A percentile compares a stretch with the other conserved stretches of the same genome.
Conservation (phyloP, 257 asterid genomes). For the Paraleonurus japonicus region DNA sequence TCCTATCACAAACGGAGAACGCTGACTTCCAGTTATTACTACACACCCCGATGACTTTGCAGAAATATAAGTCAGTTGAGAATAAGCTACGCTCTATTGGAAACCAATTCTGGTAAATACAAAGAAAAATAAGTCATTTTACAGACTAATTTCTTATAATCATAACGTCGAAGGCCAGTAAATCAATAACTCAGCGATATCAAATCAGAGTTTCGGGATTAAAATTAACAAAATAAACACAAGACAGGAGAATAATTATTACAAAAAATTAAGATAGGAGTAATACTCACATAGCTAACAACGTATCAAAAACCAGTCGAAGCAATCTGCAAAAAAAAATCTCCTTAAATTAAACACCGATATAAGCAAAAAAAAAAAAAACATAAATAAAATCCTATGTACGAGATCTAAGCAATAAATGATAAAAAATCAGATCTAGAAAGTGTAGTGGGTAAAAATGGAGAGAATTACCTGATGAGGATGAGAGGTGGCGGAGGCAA, state of each 20-base stretch:
- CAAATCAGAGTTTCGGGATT: neutral
- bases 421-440: conserved; percentile 18
- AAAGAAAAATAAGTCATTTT: neutral
- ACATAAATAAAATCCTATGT: neutral
- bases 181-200: neutral
- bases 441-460: conserved; percentile 1
- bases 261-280: neutral
- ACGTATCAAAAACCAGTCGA: conserved; percentile 16
- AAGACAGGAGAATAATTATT: neutral
- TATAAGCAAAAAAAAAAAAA: neutral
- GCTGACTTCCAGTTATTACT: neutral
- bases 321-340: conserved; percentile 37
- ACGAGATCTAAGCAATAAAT: conserved; percentile 11
- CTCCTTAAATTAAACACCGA: conserved; percentile 8
- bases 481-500: conserved; percentile 7
- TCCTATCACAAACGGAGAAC: neutral
- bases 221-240: neutral
- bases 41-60: neutral
- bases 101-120: neutral
- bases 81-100: neutral
- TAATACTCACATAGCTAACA: conserved; percentile 36
- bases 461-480: conserved; percentile 30
- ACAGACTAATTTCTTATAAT: neutral
- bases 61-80: neutral
- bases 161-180: neutral